Evolutionary conservation across 352 stramenopile species (phyloP), one percentile per base, ranked within the genome.

Genomic region (Peronosclerospora sorghi): DNA sequence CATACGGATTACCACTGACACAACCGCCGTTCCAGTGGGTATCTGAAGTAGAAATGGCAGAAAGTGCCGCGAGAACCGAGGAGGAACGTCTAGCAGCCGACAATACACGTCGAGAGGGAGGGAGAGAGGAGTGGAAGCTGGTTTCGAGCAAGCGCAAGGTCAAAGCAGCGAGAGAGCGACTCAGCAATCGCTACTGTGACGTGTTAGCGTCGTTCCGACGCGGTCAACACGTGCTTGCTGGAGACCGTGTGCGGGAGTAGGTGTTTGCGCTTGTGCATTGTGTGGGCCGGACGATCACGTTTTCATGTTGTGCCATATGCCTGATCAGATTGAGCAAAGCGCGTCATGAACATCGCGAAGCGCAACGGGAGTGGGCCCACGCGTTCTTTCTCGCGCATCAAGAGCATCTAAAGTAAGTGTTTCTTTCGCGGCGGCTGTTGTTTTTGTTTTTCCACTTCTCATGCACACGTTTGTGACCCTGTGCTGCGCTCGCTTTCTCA

Each of bases 101-200:
- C 5, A 32, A 29, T 32, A 53, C 32, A 4, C 40, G 23, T 1
- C 32, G 29, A 29, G 35, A 17, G 24, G 46, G 38, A 2, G 17
- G 17, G 19, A 8, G 23, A n/a, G 55, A 63, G 12, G 51, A 72
- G 29, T 62, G 54, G 59, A 81, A 56, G 7, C 68, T 78, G 34
- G 65, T 71, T 10, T 65, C 58, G 14, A 81, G 64, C 55, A 69
- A 70, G 12, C 45, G 52, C 8, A 73, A 73, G 19, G 70, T 86
- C 29, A 61, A 74, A n/a, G 54, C 56, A n/a, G 65, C 63, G 20
- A 71, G 57, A 42, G 56, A 81, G 23, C 41, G 52, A 17, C 63
- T 87, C 17, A 85, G 65, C 39, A 61, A 71, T 34, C 68, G 67
- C 32, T 87, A 85, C 46, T 68, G 68, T 38, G 59, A 62, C 5